Percentiles rank a stretch among this genome's conserved stretches.
These are phyloP conservation scores for Tritrichomonas foetus DNA, from an alignment of 208 protist species.

Conservation along the genomic window DNA sequence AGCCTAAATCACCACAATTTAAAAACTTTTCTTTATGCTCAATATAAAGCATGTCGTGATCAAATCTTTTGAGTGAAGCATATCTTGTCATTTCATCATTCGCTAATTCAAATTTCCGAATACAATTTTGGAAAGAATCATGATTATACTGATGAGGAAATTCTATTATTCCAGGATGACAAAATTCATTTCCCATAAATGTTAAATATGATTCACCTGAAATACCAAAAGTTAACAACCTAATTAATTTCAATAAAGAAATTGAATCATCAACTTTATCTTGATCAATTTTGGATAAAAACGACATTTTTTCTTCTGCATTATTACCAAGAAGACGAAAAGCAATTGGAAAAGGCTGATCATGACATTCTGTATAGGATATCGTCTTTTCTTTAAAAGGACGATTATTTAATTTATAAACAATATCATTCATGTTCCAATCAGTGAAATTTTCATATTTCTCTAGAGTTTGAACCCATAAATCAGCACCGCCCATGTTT, in stretches of 20 bases:
- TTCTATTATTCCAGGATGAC: constrained; percentile 84
- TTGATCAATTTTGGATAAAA: not conserved
- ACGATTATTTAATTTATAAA: constrained; percentile 66
- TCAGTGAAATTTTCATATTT: constrained; percentile 65
- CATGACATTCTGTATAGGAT: constrained; percentile 75
- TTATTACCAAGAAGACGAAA: constrained; percentile 81
- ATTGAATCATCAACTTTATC: not conserved
- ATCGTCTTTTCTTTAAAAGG: constrained; percentile 67
- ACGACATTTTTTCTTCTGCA: constrained; percentile 46
- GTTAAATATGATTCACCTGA: constrained; percentile 66
- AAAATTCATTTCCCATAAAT: constrained; percentile 82
- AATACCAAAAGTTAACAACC: constrained; percentile 65
- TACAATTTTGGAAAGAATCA: constrained; percentile 63
- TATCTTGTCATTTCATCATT: constrained; percentile 66
- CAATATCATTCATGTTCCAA: constrained; percentile 69
- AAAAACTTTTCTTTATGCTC: constrained; percentile 46
- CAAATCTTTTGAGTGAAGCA: constrained; percentile 64
- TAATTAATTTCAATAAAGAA: constrained; percentile 55
- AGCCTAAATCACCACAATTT: not conserved
- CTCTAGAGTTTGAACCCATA: constrained; percentile 70
- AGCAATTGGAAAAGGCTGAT: constrained; percentile 76
- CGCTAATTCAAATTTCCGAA: constrained; percentile 69
- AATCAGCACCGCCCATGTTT: constrained; percentile 73
- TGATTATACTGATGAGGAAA: constrained; percentile 75
- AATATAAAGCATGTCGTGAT: constrained; percentile 63